Percentiles rank a stretch among this genome's conserved stretches.
These are phyloP conservation scores for Lasiosphaeria hispida DNA, from an alignment of 495 filamentous ascomycete genomes.

Conservation along the genomic window DNA sequence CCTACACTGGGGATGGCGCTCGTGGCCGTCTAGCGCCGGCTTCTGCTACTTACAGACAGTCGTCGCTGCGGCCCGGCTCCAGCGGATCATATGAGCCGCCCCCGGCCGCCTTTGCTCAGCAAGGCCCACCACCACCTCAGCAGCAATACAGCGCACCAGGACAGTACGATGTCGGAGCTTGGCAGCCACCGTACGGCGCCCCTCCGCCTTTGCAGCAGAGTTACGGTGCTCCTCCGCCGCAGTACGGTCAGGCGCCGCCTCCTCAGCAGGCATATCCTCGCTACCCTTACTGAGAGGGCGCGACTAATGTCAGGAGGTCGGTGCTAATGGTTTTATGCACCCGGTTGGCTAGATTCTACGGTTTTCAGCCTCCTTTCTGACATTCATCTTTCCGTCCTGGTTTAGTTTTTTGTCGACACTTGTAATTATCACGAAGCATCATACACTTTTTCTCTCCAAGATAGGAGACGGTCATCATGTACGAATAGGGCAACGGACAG, in stretches of 20 bases:
- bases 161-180: background rate
- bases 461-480: too few relatives aligned
- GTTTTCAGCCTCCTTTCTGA: too few relatives aligned
- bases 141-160: constrained; percentile 13
- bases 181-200: constrained; percentile 16
- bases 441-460: too few relatives aligned
- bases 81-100: constrained; percentile 47
- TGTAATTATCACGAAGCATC: too few relatives aligned
- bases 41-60: constrained; percentile 40
- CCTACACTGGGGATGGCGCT: constrained; percentile 27
- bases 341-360: background rate
- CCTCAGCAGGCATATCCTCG: constrained; percentile 19
- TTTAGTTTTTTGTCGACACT: too few relatives aligned
- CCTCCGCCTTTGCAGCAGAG: constrained; percentile 13
- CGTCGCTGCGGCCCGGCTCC: constrained; percentile 42
- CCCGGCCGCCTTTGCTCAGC: constrained; percentile 34
- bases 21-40: constrained; percentile 28
- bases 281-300: constrained; percentile 17
- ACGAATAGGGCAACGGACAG: too few relatives aligned
- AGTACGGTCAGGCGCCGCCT: constrained; percentile 20
- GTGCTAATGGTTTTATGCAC: background rate
- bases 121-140: constrained; percentile 18
- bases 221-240: constrained; percentile 21
- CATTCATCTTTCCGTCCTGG: too few relatives aligned
- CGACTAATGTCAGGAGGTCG: background rate